These are phyloP conservation scores for Lenwebbia sp. DNA, from an alignment of 345 rosid species.

Conservation along the genomic window DNA sequence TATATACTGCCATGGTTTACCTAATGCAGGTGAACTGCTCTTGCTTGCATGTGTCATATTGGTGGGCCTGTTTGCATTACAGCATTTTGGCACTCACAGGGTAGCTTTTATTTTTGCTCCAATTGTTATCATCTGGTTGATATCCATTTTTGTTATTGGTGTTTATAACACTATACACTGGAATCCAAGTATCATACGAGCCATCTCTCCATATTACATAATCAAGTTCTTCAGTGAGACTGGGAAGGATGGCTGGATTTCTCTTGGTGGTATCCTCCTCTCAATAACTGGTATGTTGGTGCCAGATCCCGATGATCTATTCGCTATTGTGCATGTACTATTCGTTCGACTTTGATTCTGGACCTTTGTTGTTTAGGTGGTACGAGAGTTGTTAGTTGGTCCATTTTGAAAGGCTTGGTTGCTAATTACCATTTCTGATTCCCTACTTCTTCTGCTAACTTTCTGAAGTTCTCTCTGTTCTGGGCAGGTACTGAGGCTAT, in stretches of 20 bases:
- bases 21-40: slow-evolving; percentile 43
- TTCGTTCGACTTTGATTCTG: neutral
- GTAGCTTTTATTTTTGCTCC: slow-evolving; percentile 94
- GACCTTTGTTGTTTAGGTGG: neutral
- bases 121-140: slow-evolving; percentile 69
- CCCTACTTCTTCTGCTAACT: neutral
- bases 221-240: slow-evolving; percentile 55
- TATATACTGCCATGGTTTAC: neutral
- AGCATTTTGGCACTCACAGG: slow-evolving; percentile 81
- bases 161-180: slow-evolving; percentile 60
- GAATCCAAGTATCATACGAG: slow-evolving; percentile 68
- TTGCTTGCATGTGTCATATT: slow-evolving; percentile 74
- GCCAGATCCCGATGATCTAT: neutral
- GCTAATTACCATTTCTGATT: slow-evolving; percentile 15
- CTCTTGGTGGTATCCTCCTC: slow-evolving; percentile 93
- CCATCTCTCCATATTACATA: slow-evolving; percentile 71
- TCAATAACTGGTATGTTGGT: slow-evolving; percentile 55
- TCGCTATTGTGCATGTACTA: neutral
- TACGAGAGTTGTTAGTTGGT: neutral
- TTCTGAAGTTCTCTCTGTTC: neutral
- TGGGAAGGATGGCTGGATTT: slow-evolving; percentile 88
- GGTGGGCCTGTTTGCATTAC: slow-evolving; percentile 92
- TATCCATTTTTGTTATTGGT: slow-evolving; percentile 63
- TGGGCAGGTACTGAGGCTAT: slow-evolving; percentile 91
- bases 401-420: neutral